A percentile compares a stretch with the other conserved stretches of the same genome.
phyloP scores from a whole-genome alignment of 345 rosid genomes.

The Camelina hispida region DNA sequence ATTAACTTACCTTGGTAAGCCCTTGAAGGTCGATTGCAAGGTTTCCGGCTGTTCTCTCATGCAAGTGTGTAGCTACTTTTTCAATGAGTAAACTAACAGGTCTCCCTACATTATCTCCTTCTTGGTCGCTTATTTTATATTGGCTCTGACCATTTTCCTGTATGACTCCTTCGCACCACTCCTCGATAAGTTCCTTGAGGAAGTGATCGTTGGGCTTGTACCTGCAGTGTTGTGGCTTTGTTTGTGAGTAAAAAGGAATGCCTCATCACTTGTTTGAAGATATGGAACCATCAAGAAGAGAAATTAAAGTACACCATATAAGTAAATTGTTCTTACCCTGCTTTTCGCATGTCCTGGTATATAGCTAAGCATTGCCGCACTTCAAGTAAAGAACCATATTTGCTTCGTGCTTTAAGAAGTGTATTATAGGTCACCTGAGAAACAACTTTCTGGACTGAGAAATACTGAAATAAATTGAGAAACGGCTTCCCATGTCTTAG shows the following conservation, averaged over 20 bases:
- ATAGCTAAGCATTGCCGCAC: conserved; percentile 86
- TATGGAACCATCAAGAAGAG: conserved; percentile 22
- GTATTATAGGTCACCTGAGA: conserved; percentile 89
- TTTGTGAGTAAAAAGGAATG: conserved; percentile 29
- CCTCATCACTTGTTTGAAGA: conserved; percentile 4
- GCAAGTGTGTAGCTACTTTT: conserved; percentile 78
- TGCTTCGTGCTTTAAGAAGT: conserved; percentile 76
- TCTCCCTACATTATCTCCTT: conserved; percentile 51
- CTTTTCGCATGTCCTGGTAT: conserved; percentile 90
- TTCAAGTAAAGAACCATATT: conserved; percentile 82
- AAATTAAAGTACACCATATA: conserved; percentile 13
- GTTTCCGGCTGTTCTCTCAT: conserved; percentile 57
- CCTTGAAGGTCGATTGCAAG: conserved; percentile 79
- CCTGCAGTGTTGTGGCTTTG: conserved; percentile 53
- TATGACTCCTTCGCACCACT: conserved; percentile 96
- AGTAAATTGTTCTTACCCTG: conserved; percentile 64
- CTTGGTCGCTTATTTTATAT: conserved; percentile 43
- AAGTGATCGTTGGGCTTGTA: conserved; percentile 77
- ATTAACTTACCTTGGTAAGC: conserved; percentile 65
- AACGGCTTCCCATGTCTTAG: neutral
- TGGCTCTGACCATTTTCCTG: conserved; percentile 52
- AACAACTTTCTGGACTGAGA: conserved; percentile 35
- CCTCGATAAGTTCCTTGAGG: conserved; percentile 87
- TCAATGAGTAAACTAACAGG: conserved; percentile 71
- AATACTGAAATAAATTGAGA: conserved; percentile 12